Evolutionary conservation across 202 grass and related monocot genomes (phyloP).

Genomic region (Sporobolus alterniflorus): DNA sequence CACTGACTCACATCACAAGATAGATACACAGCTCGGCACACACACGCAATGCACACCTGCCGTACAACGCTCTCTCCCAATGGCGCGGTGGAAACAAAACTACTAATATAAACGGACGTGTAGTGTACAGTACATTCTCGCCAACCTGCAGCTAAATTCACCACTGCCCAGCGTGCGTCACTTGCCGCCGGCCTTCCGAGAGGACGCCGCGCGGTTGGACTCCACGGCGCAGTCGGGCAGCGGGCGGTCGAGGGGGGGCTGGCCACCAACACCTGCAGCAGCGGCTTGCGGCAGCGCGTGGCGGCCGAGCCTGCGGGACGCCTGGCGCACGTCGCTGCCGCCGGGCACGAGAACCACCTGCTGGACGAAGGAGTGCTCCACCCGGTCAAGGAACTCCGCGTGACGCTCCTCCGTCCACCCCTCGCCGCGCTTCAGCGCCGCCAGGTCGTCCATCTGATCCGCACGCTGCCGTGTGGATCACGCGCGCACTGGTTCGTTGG

Average conservation of each 20-base stretch:
- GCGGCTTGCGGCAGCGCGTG: neutral
- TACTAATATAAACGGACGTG: neutral
- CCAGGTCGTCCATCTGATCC: conserved; percentile 45
- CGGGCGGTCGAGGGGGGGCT: conserved; percentile 47
- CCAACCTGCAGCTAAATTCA: conserved; percentile 16
- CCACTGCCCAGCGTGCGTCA: conserved; percentile 3
- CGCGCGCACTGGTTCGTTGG: neutral
- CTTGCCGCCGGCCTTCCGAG: neutral
- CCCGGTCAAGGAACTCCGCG: conserved; percentile 67
- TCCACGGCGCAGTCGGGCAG: conserved; percentile 78
- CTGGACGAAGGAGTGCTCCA: conserved; percentile 69
- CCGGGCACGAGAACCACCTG: conserved; percentile 47
- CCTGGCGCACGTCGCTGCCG: conserved; percentile 34
- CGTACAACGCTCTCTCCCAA: neutral
- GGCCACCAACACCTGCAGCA: neutral
- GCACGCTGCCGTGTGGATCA: neutral
- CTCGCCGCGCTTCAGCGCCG: conserved; percentile 31
- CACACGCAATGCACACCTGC: neutral
- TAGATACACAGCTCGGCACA: neutral
- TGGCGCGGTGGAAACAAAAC: neutral
- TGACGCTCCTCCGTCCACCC: conserved; percentile 81
- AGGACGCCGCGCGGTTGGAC: conserved; percentile 52
- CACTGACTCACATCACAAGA: neutral
- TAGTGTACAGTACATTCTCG: neutral
- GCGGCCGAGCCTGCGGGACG: conserved; percentile 36